phyloP scores from a whole-genome alignment of 345 rosid genomes.

The Hibiscus mutabilis region DNA sequence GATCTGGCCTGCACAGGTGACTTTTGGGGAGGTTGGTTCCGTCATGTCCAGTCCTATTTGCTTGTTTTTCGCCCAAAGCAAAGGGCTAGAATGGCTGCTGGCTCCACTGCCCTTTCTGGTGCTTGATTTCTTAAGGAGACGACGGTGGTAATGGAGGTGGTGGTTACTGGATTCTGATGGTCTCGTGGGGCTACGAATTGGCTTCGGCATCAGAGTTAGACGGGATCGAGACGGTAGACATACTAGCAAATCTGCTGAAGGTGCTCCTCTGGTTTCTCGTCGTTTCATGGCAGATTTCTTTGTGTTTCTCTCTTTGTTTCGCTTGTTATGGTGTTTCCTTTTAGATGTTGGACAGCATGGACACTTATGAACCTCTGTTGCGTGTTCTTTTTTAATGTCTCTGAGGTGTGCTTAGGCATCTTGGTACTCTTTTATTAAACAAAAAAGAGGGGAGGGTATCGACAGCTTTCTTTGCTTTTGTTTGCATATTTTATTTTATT shows the following conservation, averaged over 20 bases:
- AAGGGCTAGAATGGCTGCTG: conserved; percentile 40
- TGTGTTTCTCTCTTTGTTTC: background rate
- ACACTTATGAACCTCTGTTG: too few relatives aligned
- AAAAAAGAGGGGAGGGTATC: too few relatives aligned
- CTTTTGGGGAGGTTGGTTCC: conserved; percentile 88
- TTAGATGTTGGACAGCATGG: too few relatives aligned
- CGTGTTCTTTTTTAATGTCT: too few relatives aligned
- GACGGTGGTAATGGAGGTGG: conserved; percentile 30
- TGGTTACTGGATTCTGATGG: conserved; percentile 35
- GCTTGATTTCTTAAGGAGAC: conserved; percentile 31
- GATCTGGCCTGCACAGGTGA: conserved; percentile 92
- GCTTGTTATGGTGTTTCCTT: background rate
- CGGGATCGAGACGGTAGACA: conserved; percentile 83
- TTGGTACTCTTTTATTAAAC: conserved; percentile 4
- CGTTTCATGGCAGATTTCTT: conserved; percentile 39
- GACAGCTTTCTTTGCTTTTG: too few relatives aligned
- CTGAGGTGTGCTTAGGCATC: conserved; percentile 17
- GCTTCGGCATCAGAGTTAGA: conserved; percentile 52
- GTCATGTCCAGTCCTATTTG: conserved; percentile 39
- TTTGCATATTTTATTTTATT: too few relatives aligned
- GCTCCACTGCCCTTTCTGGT: conserved; percentile 25
- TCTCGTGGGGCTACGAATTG: conserved; percentile 67
- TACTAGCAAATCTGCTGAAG: conserved; percentile 68
- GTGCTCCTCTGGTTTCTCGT: conserved; percentile 51
- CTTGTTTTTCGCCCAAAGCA: conserved; percentile 56